Percentiles rank a stretch among this genome's conserved stretches.
These are phyloP conservation scores for Populus pruinosa DNA, from an alignment of 345 rosid genomes.

Conservation along the genomic window DNA sequence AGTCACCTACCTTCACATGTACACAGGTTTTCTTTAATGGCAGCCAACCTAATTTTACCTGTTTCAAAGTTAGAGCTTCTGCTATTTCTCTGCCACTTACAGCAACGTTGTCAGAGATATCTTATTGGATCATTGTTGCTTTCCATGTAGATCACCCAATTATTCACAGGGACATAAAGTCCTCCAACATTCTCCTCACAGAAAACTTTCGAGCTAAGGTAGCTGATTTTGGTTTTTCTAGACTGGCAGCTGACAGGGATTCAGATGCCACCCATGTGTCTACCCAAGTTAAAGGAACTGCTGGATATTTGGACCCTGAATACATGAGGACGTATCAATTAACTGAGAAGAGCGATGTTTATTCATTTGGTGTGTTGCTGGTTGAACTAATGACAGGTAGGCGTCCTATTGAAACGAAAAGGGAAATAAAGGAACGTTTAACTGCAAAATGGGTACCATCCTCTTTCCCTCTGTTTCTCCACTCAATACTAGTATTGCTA, in stretches of 20 bases:
- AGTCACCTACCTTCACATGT: constrained; percentile 91
- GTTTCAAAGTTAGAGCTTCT: background rate
- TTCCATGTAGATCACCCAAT: constrained; percentile 76
- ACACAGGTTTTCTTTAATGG: constrained; percentile 53
- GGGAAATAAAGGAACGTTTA: constrained; percentile 68
- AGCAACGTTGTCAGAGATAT: background rate
- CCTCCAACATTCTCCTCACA: constrained; percentile 90
- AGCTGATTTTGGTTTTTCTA: constrained; percentile 87
- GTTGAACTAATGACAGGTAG: constrained; percentile 77
- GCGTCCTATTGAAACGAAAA: constrained; percentile 77
- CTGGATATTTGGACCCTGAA: constrained; percentile 91
- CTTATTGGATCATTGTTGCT: constrained; percentile 3
- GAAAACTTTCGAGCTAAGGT: constrained; percentile 90
- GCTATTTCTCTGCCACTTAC: background rate
- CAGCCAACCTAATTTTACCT: background rate
- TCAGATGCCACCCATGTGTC: constrained; percentile 91
- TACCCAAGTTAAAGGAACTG: constrained; percentile 97
- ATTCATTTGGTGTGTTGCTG: constrained; percentile 83
- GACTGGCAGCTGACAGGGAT: constrained; percentile 68
- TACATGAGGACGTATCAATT: constrained; percentile 83
- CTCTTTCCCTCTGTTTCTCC: constrained; percentile 5
- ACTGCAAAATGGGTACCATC: constrained; percentile 75
- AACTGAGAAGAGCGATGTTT: constrained; percentile 92
- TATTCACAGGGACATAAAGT: constrained; percentile 90
- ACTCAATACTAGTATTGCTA: background rate